Percentiles rank a stretch among this genome's conserved stretches.
Evolutionary conservation across 192 early-diverging fungal species (phyloP).

Genomic region (Rhizoclosmatium sp.): DNA sequence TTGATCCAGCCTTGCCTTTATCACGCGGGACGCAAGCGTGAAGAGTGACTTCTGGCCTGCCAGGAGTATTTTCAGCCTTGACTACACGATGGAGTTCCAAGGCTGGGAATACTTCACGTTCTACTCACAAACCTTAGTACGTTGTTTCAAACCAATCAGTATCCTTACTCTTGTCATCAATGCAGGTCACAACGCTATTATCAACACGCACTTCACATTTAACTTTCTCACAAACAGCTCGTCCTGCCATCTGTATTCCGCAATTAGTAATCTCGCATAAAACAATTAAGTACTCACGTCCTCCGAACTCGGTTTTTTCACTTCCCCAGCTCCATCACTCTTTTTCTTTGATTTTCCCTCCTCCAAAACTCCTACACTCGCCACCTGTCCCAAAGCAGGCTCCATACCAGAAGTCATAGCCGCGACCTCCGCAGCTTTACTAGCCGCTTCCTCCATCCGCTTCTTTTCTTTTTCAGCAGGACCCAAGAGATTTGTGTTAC

Average conservation of each 20-base stretch:
- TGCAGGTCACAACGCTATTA: slow-evolving; percentile 47
- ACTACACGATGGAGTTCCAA: slow-evolving; percentile 51
- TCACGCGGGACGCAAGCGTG: slow-evolving; percentile 50
- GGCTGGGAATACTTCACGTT: slow-evolving; percentile 49
- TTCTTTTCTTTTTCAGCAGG: slow-evolving; percentile 40
- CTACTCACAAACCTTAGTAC: slow-evolving; percentile 38
- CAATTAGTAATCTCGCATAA: background rate
- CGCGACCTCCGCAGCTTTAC: background rate
- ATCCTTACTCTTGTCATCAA: slow-evolving; percentile 50
- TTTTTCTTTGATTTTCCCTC: background rate
- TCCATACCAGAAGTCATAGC: background rate
- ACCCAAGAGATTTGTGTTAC: background rate
- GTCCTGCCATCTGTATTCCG: slow-evolving; percentile 25
- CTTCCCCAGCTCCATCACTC: slow-evolving; percentile 3
- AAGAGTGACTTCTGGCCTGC: slow-evolving; percentile 35
- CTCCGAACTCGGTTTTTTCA: slow-evolving; percentile 18
- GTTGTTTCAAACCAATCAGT: background rate
- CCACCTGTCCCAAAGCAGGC: background rate
- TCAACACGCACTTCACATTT: slow-evolving; percentile 51
- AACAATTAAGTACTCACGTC: slow-evolving; percentile 13
- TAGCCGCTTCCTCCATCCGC: slow-evolving; percentile 18
- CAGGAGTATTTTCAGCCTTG: slow-evolving; percentile 31
- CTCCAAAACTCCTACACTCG: background rate
- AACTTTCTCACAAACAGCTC: slow-evolving; percentile 44
- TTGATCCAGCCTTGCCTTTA: slow-evolving; percentile 50